Conservation (phyloP, 192 early-diverging fungal species). For the Coemansia asiatica region DNA sequence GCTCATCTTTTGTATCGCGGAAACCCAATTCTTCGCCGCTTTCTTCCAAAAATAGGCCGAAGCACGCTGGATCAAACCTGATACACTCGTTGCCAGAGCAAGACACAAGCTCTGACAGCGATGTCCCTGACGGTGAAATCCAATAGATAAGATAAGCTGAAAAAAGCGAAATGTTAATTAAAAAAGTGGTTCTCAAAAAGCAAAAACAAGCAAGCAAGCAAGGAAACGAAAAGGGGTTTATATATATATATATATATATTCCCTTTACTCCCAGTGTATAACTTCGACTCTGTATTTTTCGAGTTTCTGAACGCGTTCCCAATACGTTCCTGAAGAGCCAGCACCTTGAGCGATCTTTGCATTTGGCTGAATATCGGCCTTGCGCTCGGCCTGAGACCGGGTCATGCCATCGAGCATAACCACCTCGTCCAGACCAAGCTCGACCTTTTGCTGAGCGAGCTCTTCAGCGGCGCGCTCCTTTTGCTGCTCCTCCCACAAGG, state of each 20-base stretch:
- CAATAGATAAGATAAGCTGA: neutral
- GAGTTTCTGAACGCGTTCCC: conserved; percentile 54
- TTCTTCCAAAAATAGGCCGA: neutral
- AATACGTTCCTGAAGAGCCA: conserved; percentile 43
- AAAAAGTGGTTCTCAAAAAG: neutral
- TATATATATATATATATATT: conserved; percentile 6
- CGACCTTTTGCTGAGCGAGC: conserved; percentile 41
- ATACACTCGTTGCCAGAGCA: conserved; percentile 40
- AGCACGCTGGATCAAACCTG: conserved; percentile 19
- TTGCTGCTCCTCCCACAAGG: conserved; percentile 43
- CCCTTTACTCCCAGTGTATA: conserved; percentile 42
- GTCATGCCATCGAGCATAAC: conserved; percentile 51
- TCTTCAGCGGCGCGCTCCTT: conserved; percentile 36
- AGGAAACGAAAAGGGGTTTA: neutral
- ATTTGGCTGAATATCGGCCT: conserved; percentile 30
- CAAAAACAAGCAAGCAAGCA: neutral
- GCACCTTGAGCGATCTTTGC: conserved; percentile 45
- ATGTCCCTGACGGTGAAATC: conserved; percentile 1
- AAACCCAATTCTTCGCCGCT: neutral
- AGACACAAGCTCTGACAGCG: conserved; percentile 41
- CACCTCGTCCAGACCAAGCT: conserved; percentile 52
- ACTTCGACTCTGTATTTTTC: conserved; percentile 55
- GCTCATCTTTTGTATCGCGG: conserved; percentile 31
- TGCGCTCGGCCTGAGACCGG: conserved; percentile 43
- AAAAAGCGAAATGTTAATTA: neutral